These are phyloP conservation scores for Chiua virens DNA, from an alignment of 768 basidiomycete genomes.

Conservation along the genomic window DNA sequence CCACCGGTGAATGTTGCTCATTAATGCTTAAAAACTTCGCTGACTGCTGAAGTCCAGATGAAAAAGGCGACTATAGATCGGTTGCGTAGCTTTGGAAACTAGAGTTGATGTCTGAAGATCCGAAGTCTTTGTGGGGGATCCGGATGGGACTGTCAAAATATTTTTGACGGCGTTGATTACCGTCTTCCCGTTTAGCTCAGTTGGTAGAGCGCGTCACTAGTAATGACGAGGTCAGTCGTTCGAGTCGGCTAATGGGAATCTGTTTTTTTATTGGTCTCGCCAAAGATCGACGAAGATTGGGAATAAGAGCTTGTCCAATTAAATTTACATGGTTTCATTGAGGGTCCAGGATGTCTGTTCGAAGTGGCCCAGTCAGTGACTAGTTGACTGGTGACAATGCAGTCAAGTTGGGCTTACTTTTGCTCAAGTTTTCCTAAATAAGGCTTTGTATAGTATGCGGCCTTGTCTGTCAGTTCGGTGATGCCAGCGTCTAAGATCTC, in stretches of 20 bases:
- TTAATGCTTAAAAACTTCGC: not conserved
- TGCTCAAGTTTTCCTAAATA: constrained; percentile 11
- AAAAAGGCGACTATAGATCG: constrained; percentile 27
- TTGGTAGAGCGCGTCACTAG: constrained; percentile 69
- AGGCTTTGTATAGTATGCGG: not conserved
- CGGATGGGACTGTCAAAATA: not conserved
- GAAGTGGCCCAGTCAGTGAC: too few relatives aligned
- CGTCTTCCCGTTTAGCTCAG: constrained; percentile 38
- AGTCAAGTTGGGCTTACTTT: too few relatives aligned
- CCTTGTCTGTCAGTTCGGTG: not conserved
- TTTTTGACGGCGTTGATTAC: too few relatives aligned
- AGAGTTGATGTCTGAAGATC: not conserved
- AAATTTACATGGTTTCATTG: too few relatives aligned
- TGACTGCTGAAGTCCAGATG: constrained; percentile 23
- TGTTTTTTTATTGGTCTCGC: constrained; percentile 6
- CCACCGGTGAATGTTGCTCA: constrained; percentile 53
- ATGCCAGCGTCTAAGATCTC: constrained; percentile 13
- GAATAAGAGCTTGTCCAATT: too few relatives aligned
- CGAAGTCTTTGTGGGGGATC: too few relatives aligned
- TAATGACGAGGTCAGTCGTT: constrained; percentile 70
- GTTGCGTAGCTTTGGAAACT: constrained; percentile 21
- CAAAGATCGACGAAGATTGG: too few relatives aligned
- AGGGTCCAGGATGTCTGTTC: too few relatives aligned
- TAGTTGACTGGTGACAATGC: too few relatives aligned
- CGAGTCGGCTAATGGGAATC: constrained; percentile 53